A percentile compares a stretch with the other conserved stretches of the same genome.
phyloP scores from a whole-genome alignment of 495 filamentous ascomycete genomes.

The Pseudoneurospora amorphoporcata region DNA sequence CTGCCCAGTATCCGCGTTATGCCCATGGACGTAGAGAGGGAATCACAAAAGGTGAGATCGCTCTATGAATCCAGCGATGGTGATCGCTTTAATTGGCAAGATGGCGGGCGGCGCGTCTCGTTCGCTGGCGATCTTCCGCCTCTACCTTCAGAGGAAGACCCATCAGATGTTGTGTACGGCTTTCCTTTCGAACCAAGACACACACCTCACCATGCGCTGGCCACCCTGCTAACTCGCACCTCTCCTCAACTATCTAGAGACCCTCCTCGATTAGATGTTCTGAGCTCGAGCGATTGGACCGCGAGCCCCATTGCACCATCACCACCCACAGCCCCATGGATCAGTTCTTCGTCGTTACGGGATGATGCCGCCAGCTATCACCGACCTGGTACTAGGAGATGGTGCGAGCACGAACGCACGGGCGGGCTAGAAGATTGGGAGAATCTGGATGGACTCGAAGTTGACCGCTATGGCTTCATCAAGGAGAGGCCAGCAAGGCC shows the following conservation, averaged over 20 bases:
- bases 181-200: conserved; percentile 28
- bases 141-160: conserved; percentile 33
- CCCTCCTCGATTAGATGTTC: conserved; percentile 8
- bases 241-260: conserved; percentile 5
- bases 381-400: conserved; percentile 19
- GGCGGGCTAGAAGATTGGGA: conserved; percentile 96
- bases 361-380: neutral
- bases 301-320: conserved; percentile 4
- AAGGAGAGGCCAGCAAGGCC: conserved; percentile 33
- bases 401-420: conserved; percentile 42
- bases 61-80: conserved; percentile 75
- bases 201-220: conserved; percentile 21
- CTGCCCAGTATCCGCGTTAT: conserved; percentile 43
- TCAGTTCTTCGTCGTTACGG: conserved; percentile 30
- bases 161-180: conserved; percentile 41
- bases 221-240: neutral
- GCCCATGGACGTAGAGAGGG: conserved; percentile 72
- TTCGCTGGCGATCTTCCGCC: conserved; percentile 32
- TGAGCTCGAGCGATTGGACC: conserved; percentile 11
- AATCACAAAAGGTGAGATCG: conserved; percentile 79
- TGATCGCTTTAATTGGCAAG: conserved; percentile 41
- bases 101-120: conserved; percentile 39
- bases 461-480: conserved; percentile 96
- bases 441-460: conserved; percentile 72
- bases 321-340: conserved; percentile 21